These are phyloP conservation scores for Fusarium zealandicum DNA, from an alignment of 2,329 filamentous ascomycete species.

Conservation along the genomic window DNA sequence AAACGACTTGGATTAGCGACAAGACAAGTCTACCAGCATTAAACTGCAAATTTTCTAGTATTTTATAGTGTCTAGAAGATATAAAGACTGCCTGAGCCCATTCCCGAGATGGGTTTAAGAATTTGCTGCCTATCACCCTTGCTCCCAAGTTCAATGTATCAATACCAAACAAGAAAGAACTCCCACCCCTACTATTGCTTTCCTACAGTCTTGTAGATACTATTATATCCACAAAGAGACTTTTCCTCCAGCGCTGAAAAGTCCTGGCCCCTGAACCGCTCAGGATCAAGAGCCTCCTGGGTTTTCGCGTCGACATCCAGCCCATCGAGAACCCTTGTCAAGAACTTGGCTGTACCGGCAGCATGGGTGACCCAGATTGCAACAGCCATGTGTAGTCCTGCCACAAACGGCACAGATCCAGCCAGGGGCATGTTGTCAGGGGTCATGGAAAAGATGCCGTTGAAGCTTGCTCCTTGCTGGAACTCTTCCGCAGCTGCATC, in stretches of 20 bases:
- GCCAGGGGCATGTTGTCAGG: conserved; percentile 39
- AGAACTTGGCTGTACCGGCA: conserved; percentile 28
- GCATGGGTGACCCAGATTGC: conserved; percentile 38
- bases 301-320: conserved; percentile 11
- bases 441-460: conserved; percentile 40
- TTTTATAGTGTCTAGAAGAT: no score
- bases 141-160: neutral
- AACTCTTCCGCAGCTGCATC: conserved; percentile 14
- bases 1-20: no score
- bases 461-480: conserved; percentile 16
- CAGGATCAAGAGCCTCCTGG: conserved; percentile 22
- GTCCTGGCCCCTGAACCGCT: conserved; percentile 28
- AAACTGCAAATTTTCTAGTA: no score
- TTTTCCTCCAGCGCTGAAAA: conserved; percentile 17
- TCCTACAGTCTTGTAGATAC: conserved; percentile 34
- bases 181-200: neutral
- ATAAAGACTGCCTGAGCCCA: no score
- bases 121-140: no score
- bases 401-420: conserved; percentile 7
- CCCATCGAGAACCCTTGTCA: conserved; percentile 20
- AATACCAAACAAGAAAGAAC: neutral
- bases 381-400: conserved; percentile 25
- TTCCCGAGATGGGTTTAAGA: no score
- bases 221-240: conserved; percentile 33
- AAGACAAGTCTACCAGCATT: no score